These are phyloP conservation scores for Edaphochlamys debaryana DNA, from an alignment of 139 green algal species.

Conservation along the genomic window DNA sequence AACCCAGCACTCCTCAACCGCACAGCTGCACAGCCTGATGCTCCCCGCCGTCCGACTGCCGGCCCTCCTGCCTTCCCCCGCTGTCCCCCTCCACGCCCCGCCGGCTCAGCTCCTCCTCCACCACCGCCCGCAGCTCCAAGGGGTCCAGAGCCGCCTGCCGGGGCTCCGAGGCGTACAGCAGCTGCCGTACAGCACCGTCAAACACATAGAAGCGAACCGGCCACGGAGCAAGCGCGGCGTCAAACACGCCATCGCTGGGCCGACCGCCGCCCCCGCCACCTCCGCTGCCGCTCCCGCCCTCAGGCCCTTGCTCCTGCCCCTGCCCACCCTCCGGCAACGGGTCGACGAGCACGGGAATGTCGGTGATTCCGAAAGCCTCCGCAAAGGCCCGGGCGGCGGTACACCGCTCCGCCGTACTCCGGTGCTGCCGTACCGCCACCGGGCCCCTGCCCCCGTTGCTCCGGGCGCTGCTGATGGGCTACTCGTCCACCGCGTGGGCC, in stretches of 20 bases:
- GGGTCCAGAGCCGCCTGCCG: too few species aligned
- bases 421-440: not conserved
- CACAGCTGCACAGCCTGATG: too few species aligned
- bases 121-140: too few species aligned
- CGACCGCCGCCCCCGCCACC: too few species aligned
- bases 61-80: too few species aligned
- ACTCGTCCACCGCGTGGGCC: constrained; percentile 37
- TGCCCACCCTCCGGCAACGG: constrained; percentile 4
- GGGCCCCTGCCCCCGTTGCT: constrained; percentile 14
- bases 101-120: too few species aligned
- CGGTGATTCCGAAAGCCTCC: constrained; percentile 1
- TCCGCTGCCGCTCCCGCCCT: too few species aligned
- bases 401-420: not conserved
- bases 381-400: not conserved
- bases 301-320: too few species aligned
- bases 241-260: not conserved
- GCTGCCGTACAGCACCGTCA: not conserved
- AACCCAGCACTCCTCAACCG: too few species aligned
- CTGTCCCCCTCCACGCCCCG: too few species aligned
- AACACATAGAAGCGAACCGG: constrained; percentile 31
- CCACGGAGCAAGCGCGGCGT: constrained; percentile 32
- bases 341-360: constrained; percentile 29
- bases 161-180: not conserved
- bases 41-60: too few species aligned
- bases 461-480: constrained; percentile 27